Evolutionary conservation across 352 stramenopile genomes (phyloP).

Genomic region (Blastocystis sp.): DNA sequence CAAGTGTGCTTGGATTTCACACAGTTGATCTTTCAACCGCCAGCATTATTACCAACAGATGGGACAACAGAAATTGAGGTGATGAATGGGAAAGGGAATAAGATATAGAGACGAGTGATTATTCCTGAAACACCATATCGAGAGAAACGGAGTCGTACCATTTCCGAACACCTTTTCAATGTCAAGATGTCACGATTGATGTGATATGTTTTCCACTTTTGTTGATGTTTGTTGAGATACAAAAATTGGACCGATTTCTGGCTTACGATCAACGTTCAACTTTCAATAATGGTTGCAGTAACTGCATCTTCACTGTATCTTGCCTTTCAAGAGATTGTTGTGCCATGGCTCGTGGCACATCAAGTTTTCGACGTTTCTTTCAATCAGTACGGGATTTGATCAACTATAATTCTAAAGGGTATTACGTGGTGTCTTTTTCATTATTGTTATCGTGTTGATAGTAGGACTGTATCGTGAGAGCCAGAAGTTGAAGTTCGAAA

Average conservation of each 20-base stretch:
- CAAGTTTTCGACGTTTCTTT: conserved; percentile 52
- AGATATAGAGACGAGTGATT: not conserved
- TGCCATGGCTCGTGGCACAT: conserved; percentile 51
- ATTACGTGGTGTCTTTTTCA: not conserved
- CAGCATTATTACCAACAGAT: too few species aligned
- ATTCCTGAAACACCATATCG: not conserved
- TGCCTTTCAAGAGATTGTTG: conserved; percentile 45
- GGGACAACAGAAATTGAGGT: too few species aligned
- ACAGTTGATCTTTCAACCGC: too few species aligned
- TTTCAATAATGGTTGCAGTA: conserved; percentile 24
- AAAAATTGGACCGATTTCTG: not conserved
- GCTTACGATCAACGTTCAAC: not conserved
- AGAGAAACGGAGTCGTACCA: not conserved
- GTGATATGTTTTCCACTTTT: not conserved
- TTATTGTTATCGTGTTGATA: not conserved
- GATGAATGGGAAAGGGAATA: too few species aligned
- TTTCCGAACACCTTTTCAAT: not conserved
- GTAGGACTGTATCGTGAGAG: conserved; percentile 34
- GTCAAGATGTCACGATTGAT: not conserved
- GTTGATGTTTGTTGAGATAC: not conserved
- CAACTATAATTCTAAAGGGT: not conserved
- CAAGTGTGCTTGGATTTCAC: too few species aligned
- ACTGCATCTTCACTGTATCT: conserved; percentile 2
- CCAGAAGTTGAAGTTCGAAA: conserved; percentile 60
- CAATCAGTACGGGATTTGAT: not conserved